phyloP scores from a whole-genome alignment of 169 alveolate species.

The Cryptosporidium andersoni region DNA sequence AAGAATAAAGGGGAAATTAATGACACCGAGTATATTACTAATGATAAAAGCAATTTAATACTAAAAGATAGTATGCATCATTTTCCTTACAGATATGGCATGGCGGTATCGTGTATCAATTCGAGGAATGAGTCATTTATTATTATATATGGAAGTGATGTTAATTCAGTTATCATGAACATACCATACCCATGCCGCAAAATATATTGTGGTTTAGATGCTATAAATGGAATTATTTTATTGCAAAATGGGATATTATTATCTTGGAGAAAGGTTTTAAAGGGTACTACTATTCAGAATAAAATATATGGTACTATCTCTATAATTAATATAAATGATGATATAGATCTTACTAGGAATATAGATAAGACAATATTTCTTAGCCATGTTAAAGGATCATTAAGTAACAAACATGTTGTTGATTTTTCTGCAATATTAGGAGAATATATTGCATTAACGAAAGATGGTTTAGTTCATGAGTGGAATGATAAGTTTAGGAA shows the following conservation, averaged over 20 bases:
- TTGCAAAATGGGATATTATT: slow-evolving; percentile 48
- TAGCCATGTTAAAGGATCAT: slow-evolving; percentile 18
- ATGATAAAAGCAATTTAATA: background rate
- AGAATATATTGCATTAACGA: slow-evolving; percentile 44
- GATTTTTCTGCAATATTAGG: slow-evolving; percentile 63
- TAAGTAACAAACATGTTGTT: slow-evolving; percentile 26
- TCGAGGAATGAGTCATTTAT: slow-evolving; percentile 1
- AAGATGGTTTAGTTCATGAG: slow-evolving; percentile 54
- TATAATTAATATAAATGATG: background rate
- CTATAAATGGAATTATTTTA: slow-evolving; percentile 39
- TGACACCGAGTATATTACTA: background rate
- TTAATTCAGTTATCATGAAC: slow-evolving; percentile 8
- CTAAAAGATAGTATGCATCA: too few relatives aligned
- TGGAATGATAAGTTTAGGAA: slow-evolving; percentile 46
- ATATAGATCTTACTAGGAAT: background rate
- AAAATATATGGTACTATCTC: background rate
- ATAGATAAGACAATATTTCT: slow-evolving; percentile 1
- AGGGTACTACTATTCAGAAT: background rate
- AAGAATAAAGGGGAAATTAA: slow-evolving; percentile 1
- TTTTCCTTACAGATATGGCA: slow-evolving; percentile 57
- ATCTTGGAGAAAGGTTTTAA: slow-evolving; percentile 15
- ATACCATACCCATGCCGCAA: slow-evolving; percentile 42
- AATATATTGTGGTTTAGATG: slow-evolving; percentile 37
- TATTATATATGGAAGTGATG: background rate
- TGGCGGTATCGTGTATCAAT: slow-evolving; percentile 41